Evolutionary conservation across 306 rosid genomes (phyloP).

Genomic region (Crotalaria pallida): DNA sequence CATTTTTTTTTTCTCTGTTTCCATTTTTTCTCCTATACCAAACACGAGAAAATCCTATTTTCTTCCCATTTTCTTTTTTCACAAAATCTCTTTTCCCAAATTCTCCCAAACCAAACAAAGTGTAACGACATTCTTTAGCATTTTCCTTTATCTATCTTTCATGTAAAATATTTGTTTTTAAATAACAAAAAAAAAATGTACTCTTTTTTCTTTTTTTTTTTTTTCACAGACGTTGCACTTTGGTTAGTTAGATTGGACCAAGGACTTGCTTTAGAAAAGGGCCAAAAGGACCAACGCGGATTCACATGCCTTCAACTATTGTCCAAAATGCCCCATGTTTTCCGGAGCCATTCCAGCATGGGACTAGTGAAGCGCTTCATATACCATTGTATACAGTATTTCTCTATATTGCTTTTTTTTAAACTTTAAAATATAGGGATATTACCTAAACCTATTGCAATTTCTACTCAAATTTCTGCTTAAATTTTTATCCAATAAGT

Average conservation of each 20-base stretch:
- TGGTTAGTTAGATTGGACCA: neutral
- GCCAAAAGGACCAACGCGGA: neutral
- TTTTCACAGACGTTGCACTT: conserved; percentile 14
- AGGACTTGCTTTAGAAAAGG: neutral
- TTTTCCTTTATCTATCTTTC: neutral
- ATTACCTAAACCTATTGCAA: neutral
- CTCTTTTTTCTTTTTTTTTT: too few relatives aligned
- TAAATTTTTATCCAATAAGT: neutral
- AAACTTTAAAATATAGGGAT: neutral
- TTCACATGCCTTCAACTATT: conserved; percentile 12
- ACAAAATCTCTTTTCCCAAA: too few relatives aligned
- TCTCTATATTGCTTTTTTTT: neutral
- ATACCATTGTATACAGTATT: neutral
- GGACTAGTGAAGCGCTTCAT: neutral
- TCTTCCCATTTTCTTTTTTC: too few relatives aligned
- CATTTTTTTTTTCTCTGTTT: too few relatives aligned
- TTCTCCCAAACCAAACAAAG: too few relatives aligned
- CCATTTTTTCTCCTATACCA: too few relatives aligned
- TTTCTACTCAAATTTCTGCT: neutral
- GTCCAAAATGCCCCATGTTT: conserved; percentile 14
- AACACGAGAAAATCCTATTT: too few relatives aligned
- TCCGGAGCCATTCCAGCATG: neutral
- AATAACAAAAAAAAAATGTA: too few relatives aligned
- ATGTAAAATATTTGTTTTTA: too few relatives aligned
- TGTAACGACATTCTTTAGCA: too few relatives aligned